Evolutionary conservation across 2,329 filamentous ascomycete genomes (phyloP).

Genomic region (Nemania diffusa): DNA sequence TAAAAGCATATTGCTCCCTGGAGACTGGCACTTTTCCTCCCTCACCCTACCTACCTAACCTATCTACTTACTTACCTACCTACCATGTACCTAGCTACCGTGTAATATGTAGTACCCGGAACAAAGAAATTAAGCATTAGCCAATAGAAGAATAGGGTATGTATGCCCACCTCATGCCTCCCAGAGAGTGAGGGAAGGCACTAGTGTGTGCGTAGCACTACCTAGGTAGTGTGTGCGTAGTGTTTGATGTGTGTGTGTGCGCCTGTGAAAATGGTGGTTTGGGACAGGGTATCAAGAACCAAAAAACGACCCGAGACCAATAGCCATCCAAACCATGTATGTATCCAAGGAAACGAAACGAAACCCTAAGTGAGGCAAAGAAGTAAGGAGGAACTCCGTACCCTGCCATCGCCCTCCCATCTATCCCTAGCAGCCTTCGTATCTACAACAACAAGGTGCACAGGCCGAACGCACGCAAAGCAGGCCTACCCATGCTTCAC

Average conservation of each 20-base stretch:
- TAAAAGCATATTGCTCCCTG: too few relatives aligned
- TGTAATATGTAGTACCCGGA: background rate
- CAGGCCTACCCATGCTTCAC: slow-evolving; percentile 49
- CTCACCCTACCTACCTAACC: background rate
- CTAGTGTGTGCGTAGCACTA: too few relatives aligned
- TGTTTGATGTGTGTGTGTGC: too few relatives aligned
- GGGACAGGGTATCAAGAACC: slow-evolving; percentile 5
- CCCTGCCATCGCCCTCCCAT: background rate
- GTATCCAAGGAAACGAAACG: background rate
- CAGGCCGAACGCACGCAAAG: background rate
- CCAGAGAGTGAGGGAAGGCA: background rate
- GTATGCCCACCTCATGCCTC: background rate
- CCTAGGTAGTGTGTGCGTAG: background rate
- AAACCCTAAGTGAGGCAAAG: background rate
- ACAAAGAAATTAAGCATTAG: background rate
- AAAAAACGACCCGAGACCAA: background rate
- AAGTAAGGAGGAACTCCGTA: background rate
- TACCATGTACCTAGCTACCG: background rate
- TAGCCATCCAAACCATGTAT: background rate
- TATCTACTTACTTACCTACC: background rate
- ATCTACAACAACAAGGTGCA: background rate
- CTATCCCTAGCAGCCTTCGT: background rate
- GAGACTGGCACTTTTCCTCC: too few relatives aligned
- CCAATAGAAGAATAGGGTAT: background rate
- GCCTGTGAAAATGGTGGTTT: background rate